Conservation (phyloP, 805 yeast species). For the Ogataea philodendri region DNA sequence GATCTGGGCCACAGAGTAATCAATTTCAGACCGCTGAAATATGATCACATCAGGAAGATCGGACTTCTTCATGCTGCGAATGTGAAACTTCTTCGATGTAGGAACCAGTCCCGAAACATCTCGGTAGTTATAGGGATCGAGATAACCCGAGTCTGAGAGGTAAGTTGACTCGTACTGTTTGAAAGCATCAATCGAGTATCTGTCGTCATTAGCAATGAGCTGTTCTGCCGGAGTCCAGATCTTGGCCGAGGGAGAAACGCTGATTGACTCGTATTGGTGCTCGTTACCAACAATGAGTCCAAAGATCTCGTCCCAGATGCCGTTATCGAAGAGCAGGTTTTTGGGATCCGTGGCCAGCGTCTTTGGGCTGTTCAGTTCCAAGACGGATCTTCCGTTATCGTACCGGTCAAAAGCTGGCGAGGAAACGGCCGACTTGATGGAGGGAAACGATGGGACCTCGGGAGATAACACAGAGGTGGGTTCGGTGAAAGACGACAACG, state of each 20-base stretch:
- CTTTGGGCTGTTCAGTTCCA: no score
- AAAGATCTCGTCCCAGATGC: slow-evolving; percentile 15
- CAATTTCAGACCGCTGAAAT: slow-evolving; percentile 5
- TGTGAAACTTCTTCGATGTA: slow-evolving; percentile 1
- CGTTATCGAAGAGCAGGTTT: slow-evolving; percentile 5
- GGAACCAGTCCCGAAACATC: no score
- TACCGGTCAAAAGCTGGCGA: no score
- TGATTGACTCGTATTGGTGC: background rate
- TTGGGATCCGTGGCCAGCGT: no score
- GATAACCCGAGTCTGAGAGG: slow-evolving; percentile 14
- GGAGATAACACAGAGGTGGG: no score
- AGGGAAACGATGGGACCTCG: no score
- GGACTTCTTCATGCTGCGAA: slow-evolving; percentile 6
- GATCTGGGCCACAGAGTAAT: slow-evolving; percentile 4
- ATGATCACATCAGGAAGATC: slow-evolving; percentile 7
- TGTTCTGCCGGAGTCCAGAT: background rate
- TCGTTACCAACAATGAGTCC: slow-evolving; percentile 13
- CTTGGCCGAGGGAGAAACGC: slow-evolving; percentile 4
- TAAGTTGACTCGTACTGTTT: slow-evolving; percentile 12
- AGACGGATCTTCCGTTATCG: no score
- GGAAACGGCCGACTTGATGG: no score
- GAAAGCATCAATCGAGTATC: slow-evolving; percentile 16
- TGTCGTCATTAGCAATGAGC: slow-evolving; percentile 3
- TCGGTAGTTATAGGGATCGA: slow-evolving; percentile 13
- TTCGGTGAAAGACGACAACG: no score